phyloP scores from a whole-genome alignment of 2,329 filamentous ascomycete genomes.

The Penicillium hesseltinei region DNA sequence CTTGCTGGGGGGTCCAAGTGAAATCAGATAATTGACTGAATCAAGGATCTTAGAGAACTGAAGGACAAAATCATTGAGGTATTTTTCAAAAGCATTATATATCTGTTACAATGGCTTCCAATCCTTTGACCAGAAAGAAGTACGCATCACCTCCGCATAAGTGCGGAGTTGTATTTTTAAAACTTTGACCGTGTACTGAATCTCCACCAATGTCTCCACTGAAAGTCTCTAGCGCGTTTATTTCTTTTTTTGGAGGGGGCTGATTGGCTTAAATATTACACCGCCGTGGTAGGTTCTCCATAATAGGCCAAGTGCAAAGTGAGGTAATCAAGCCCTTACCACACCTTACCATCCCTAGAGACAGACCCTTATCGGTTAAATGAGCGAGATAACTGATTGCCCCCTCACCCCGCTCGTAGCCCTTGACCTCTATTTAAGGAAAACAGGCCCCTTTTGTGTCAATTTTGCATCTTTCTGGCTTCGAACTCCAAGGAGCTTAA shows the following conservation, averaged over 20 bases:
- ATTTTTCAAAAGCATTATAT: background rate
- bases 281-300: conserved; percentile 14
- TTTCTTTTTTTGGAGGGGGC: background rate
- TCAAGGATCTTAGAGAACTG: background rate
- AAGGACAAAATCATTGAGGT: background rate
- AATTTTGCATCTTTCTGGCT: background rate
- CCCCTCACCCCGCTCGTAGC: conserved; percentile 16
- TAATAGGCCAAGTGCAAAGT: background rate
- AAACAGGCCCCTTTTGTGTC: background rate
- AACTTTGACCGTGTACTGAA: conserved; percentile 7
- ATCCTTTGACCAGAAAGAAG: background rate
- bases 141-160: conserved; percentile 6
- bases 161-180: conserved; percentile 20
- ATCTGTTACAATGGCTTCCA: background rate
- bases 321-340: background rate
- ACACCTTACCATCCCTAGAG: background rate
- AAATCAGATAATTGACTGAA: background rate
- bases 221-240: conserved; percentile 17
- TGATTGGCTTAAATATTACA: conserved; percentile 9
- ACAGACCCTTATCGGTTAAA: conserved; percentile 7
- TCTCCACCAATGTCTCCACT: conserved; percentile 16
- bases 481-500: background rate
- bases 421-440: background rate
- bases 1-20: conserved; percentile 2
- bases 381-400: conserved; percentile 5